phyloP scores from a whole-genome alignment of 345 rosid species.

The Physaria fendleri region DNA sequence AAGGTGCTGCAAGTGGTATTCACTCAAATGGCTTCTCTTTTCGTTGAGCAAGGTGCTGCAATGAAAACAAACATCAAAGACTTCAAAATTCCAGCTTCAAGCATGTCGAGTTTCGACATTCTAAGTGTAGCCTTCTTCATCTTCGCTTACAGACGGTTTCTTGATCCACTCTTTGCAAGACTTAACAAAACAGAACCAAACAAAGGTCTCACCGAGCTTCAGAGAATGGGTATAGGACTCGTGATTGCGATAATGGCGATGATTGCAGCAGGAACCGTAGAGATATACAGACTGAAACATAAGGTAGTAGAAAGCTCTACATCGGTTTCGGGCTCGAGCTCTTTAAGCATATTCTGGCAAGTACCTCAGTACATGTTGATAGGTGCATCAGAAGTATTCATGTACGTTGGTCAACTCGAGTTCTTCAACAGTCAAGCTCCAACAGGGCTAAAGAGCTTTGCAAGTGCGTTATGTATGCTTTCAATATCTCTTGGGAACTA shows the following conservation, averaged over 20 bases:
- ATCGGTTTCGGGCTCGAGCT: conserved; percentile 45
- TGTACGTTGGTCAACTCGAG: conserved; percentile 95
- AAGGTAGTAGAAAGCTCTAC: conserved; percentile 34
- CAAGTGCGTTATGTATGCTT: conserved; percentile 93
- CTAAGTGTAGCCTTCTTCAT: conserved; percentile 73
- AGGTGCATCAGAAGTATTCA: conserved; percentile 97
- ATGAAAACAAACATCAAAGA: conserved; percentile 54
- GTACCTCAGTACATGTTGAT: conserved; percentile 81
- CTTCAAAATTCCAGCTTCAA: conserved; percentile 79
- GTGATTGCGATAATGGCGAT: conserved; percentile 72
- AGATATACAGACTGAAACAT: conserved; percentile 52
- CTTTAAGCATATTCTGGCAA: conserved; percentile 93
- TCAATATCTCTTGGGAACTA: conserved; percentile 93
- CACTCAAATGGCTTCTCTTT: conserved; percentile 97
- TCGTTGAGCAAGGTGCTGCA: conserved; percentile 94
- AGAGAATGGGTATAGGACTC: conserved; percentile 88
- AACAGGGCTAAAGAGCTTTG: conserved; percentile 88
- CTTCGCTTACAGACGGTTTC: conserved; percentile 63
- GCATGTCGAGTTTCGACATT: conserved; percentile 96
- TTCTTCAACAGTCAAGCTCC: conserved; percentile 95
- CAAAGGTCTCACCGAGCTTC: conserved; percentile 74
- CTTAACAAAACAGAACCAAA: conserved; percentile 38
- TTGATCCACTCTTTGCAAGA: conserved; percentile 56
- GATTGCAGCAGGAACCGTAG: conserved; percentile 74
- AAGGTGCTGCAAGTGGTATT: conserved; percentile 90